Evolutionary conservation across 1,139 yeast species (phyloP), one percentile per base, ranked within the genome.

Genomic region (Tardiomyces digboiensis): DNA sequence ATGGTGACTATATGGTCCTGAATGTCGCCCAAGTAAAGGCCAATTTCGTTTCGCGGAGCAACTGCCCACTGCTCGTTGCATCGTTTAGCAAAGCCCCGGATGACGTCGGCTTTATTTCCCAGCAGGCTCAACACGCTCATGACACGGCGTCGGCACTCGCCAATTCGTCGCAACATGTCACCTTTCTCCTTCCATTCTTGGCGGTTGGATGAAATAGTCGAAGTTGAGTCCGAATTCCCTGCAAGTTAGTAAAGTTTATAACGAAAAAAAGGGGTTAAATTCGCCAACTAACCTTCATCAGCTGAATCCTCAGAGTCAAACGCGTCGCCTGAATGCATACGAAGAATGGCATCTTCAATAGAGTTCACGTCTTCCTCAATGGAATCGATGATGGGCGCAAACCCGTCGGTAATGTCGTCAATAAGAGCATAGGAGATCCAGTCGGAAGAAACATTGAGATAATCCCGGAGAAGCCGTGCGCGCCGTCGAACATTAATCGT

Each of bases 361-460:
- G 79, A 74, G 59, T 88, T 88, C 12, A 91, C 78, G 56, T 91
- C 98, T 45, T 82, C 86, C 59, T 91, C 97, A 44, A 91, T 87
- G 40, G 91, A 78, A 48, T 86, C 94, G 52, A 91, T 89, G 81
- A 91, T 80, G 1, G 98, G 98, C 0, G 94, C 97, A 71, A 87
- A 91, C 0, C 95, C 93, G 69, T 91, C 98, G 1, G 97, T 89
- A 50, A 91, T 87, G 61, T 91, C 97, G 68, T 91, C 98, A 58
- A 91, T 88, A 51, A 91, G 70, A 0, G 98, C 98, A 66, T 91
- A 91, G 2, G 96, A 91, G 42, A 91, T 82, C 98, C 98, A 91
- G 63, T 91, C 98, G 0, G 97, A 80, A 1, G 93, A 78, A 4
- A 91, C 95, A 2, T 86, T 85, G 50, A 91, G 71, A 58, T 89